Conservation (phyloP, 2,329 filamentous ascomycete species). For the Calonectria honghensis region DNA sequence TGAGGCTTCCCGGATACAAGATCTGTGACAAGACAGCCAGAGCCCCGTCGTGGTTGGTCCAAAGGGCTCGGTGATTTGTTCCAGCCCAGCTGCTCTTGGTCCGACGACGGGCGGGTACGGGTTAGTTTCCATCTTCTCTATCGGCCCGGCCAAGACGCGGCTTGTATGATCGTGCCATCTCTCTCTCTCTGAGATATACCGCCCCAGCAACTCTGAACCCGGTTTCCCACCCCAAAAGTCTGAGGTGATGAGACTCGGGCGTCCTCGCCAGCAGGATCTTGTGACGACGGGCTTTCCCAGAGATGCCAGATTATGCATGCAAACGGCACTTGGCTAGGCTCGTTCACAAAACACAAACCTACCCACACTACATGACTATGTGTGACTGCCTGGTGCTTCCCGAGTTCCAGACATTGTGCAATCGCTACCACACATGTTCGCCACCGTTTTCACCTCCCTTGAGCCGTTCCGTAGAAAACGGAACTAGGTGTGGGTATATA, state of each 20-base stretch:
- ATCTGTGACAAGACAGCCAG: background rate
- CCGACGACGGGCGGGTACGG: background rate
- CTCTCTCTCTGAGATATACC: background rate
- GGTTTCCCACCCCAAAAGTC: no score
- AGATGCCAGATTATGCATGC: background rate
- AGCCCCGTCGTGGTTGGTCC: background rate
- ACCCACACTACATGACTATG: background rate
- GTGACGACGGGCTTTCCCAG: background rate
- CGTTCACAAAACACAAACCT: background rate
- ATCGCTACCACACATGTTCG: background rate
- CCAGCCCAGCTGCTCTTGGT: constrained; percentile 2
- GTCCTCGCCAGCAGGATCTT: background rate
- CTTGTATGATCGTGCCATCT: background rate
- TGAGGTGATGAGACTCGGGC: background rate
- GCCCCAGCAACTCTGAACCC: background rate
- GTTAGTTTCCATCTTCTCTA: background rate
- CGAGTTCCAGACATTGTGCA: background rate
- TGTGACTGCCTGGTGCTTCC: background rate
- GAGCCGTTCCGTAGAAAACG: background rate
- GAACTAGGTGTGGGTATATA: background rate
- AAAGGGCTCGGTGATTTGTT: constrained; percentile 16
- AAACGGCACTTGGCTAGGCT: background rate
- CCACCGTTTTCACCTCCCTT: background rate
- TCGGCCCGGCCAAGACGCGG: constrained; percentile 5
- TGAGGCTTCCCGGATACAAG: constrained; percentile 3